Conservation (phyloP, 2,329 filamentous ascomycete species). For the Truncatella angustata region DNA sequence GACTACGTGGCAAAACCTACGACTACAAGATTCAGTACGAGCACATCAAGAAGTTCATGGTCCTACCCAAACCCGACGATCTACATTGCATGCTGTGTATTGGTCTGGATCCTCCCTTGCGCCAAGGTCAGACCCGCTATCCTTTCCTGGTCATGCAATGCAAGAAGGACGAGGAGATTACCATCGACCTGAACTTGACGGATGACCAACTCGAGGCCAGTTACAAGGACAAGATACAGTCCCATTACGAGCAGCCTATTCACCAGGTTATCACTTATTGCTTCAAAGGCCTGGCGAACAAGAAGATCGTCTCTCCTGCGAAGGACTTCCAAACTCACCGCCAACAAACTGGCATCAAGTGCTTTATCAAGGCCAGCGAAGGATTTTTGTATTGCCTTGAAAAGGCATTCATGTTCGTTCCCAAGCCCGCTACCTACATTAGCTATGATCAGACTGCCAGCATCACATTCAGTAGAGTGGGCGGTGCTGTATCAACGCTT, state of each 20-base stretch:
- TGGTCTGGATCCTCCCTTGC: constrained; percentile 88
- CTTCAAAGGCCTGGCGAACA: constrained; percentile 89
- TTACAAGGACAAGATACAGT: constrained; percentile 85
- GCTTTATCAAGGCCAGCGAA: constrained; percentile 99
- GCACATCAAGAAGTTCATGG: constrained; percentile 97
- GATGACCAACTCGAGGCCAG: constrained; percentile 79
- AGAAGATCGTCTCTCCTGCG: constrained; percentile 90
- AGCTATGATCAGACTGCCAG: constrained; percentile 89
- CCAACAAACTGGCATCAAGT: constrained; percentile 93
- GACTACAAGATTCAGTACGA: constrained; percentile 99
- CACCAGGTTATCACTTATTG: constrained; percentile 93
- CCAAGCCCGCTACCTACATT: constrained; percentile 96
- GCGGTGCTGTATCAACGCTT: constrained; percentile 87
- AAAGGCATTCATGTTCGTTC: constrained; percentile 98
- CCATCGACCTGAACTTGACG: constrained; percentile 93
- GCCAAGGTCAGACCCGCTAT: constrained; percentile 96
- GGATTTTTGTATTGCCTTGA: constrained; percentile 96
- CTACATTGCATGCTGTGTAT: constrained; percentile 93
- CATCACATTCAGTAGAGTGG: constrained; percentile 93
- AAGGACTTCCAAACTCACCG: constrained; percentile 95
- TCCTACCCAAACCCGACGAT: constrained; percentile 97
- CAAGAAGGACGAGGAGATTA: constrained; percentile 96
- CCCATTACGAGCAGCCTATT: constrained; percentile 90
- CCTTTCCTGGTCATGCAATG: constrained; percentile 99
- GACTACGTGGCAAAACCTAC: constrained; percentile 96